Base-by-base conservation (phyloP, 306 rosid species). In the Malus orientalis region DNA sequence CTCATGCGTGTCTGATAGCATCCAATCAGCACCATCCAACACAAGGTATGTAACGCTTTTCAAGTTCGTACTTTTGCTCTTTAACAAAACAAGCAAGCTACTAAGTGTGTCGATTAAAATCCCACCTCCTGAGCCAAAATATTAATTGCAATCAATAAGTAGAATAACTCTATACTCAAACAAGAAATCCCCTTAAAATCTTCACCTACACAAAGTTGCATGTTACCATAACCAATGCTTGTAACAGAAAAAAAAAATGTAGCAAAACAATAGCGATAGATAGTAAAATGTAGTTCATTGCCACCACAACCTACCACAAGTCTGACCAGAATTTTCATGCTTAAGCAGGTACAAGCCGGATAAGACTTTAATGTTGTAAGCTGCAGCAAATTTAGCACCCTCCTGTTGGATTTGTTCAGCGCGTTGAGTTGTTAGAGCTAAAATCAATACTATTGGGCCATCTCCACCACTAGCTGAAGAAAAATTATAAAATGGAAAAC, bases 361-460 rank as follows among this genome's bases (percentile, higher is more conserved):
- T 47, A 47, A 47, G 54, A 47, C 87, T 90, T 96, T 96, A 79
- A 96, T 91, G 86, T 89, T 92, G 12, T 98, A 92, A 30, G 97
- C 93, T n/a, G 99, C 84, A 69, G 96, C 98, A 86, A 96, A 96
- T 82, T 92, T 96, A 59, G 97, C 80, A 73, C 91, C 82, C 85
- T 96, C 97, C 75, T 96, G 96, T 78, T 96, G 98, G 76, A 96
- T 96, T 84, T 92, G 98, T 53, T 92, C 98, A 0, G 97, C 98
- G 55, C 91, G 98, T 86, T 91, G 97, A 63, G 90, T 90, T 36
- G 99, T 92, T 6, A 96, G 99, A 69, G 99, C 96, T 79, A 96
- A 87, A 71, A 96, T 92, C 76, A 96, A 76, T 81, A 92, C 99
- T 81, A 92, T 92, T 9, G 98, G 98, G 70, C 99, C 99, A 81